phyloP scores from a whole-genome alignment of 768 basidiomycete species.

The Boletus sensibilis region DNA sequence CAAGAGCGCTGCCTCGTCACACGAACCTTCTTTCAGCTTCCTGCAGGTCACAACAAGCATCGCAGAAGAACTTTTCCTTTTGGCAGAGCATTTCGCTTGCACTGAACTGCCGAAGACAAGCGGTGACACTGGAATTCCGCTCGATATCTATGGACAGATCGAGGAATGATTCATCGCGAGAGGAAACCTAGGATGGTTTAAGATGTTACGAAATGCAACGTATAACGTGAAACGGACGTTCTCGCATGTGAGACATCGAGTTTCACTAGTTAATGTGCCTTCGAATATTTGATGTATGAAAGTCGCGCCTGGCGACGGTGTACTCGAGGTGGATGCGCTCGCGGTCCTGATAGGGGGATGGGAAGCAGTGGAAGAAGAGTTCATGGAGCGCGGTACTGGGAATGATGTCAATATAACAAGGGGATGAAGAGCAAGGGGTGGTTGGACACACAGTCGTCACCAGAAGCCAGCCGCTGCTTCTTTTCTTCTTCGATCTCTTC shows the following conservation, averaged over 20 bases:
- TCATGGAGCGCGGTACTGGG: conserved; percentile 60
- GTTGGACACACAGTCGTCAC: conserved; percentile 63
- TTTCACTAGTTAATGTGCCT: conserved; percentile 93
- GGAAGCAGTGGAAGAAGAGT: conserved; percentile 50
- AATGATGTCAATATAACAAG: conserved; percentile 4
- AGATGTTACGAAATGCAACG: conserved; percentile 11
- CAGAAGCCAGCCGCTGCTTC: conserved; percentile 44
- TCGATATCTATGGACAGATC: conserved; percentile 99
- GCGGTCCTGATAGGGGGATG: conserved; percentile 41
- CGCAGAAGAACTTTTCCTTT: conserved; percentile 98
- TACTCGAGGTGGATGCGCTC: conserved; percentile 47
- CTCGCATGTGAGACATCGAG: conserved; percentile 96
- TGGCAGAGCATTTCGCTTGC: conserved; percentile 98
- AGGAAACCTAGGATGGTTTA: conserved; percentile 59
- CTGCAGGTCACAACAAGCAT: conserved; percentile 93
- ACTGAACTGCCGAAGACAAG: conserved; percentile 94
- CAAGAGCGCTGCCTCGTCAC: neutral
- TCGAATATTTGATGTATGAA: conserved; percentile 93
- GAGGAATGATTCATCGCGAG: conserved; percentile 93
- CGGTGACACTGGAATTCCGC: conserved; percentile 94
- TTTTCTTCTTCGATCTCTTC: conserved; percentile 86
- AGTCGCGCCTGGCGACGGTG: conserved; percentile 55
- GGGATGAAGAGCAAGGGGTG: neutral
- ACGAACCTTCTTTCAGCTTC: conserved; percentile 93
- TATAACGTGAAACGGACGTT: conserved; percentile 55